phyloP scores from a whole-genome alignment of 2,329 filamentous ascomycete species.

The Chaetomiaceae sp. region DNA sequence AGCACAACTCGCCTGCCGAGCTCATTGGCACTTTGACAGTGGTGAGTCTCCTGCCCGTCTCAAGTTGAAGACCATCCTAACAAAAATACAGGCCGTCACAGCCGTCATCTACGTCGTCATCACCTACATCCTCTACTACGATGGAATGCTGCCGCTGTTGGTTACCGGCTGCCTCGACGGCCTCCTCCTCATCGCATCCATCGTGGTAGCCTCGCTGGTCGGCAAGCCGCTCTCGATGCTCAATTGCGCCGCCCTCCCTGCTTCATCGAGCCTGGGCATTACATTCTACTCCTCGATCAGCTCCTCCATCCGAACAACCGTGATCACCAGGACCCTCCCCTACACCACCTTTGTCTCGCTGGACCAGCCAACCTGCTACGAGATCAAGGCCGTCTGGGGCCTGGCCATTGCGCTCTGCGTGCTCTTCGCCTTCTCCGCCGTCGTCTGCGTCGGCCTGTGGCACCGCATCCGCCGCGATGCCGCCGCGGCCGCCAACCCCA shows the following conservation, averaged over 20 bases:
- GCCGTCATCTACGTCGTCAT: conserved; percentile 24
- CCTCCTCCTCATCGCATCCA: conserved; percentile 23
- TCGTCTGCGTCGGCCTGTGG: conserved; percentile 26
- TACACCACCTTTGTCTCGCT: conserved; percentile 21
- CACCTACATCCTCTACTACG: conserved; percentile 27
- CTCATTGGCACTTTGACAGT: conserved; percentile 25
- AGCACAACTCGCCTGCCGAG: conserved; percentile 22
- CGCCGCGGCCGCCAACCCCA: conserved; percentile 6
- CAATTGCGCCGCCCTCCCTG: conserved; percentile 20
- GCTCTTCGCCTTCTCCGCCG: conserved; percentile 22
- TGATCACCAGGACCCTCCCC: conserved; percentile 20
- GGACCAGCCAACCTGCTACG: conserved; percentile 23
- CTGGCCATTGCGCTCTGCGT: conserved; percentile 24
- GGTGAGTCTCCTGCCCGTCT: conserved; percentile 15
- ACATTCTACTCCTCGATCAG: conserved; percentile 7
- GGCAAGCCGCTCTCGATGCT: conserved; percentile 24
- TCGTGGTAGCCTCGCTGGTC: conserved; percentile 24
- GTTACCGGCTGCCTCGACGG: conserved; percentile 19
- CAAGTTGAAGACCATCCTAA: conserved; percentile 2
- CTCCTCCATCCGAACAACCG: not conserved
- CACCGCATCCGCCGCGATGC: conserved; percentile 21
- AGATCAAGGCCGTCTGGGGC: conserved; percentile 26
- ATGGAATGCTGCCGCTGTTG: conserved; percentile 24
- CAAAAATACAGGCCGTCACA: conserved; percentile 15
- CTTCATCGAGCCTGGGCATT: not conserved